A percentile compares a stretch with the other conserved stretches of the same genome.
Evolutionary conservation across 768 basidiomycete genomes (phyloP).

Genomic region (Chiua virens): DNA sequence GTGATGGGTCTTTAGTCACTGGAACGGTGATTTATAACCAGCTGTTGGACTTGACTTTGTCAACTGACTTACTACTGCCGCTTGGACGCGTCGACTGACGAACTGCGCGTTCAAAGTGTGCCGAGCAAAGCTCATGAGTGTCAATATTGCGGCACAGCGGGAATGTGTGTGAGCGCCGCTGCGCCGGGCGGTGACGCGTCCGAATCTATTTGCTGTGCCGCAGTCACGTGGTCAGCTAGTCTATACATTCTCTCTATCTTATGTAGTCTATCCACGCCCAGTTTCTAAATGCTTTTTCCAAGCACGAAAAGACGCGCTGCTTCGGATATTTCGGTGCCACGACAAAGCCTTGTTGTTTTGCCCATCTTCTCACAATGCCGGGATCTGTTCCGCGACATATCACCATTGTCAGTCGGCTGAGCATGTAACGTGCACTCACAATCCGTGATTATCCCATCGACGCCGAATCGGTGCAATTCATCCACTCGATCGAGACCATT

Average conservation of each 20-base stretch:
- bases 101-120: neutral
- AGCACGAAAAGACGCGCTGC: conserved; percentile 58
- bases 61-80: conserved; percentile 6
- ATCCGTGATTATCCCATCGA: conserved; percentile 80
- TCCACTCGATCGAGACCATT: conserved; percentile 61
- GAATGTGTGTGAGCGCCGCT: too few relatives aligned
- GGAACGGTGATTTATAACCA: conserved; percentile 7
- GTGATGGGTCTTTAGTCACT: neutral
- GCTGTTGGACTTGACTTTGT: too few relatives aligned
- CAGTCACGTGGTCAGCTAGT: neutral
- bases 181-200: neutral
- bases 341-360: conserved; percentile 49
- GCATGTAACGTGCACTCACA: conserved; percentile 34
- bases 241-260: neutral
- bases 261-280: neutral
- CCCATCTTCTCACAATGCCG: conserved; percentile 52
- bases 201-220: neutral
- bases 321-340: conserved; percentile 62
- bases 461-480: conserved; percentile 57
- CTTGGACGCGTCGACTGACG: conserved; percentile 17
- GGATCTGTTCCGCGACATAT: conserved; percentile 44
- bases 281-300: conserved; percentile 44
- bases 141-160: too few relatives aligned
- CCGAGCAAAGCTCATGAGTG: too few relatives aligned
- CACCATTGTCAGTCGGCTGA: neutral